Conservation (phyloP, 139 green algal species). For the Chara braunii region DNA sequence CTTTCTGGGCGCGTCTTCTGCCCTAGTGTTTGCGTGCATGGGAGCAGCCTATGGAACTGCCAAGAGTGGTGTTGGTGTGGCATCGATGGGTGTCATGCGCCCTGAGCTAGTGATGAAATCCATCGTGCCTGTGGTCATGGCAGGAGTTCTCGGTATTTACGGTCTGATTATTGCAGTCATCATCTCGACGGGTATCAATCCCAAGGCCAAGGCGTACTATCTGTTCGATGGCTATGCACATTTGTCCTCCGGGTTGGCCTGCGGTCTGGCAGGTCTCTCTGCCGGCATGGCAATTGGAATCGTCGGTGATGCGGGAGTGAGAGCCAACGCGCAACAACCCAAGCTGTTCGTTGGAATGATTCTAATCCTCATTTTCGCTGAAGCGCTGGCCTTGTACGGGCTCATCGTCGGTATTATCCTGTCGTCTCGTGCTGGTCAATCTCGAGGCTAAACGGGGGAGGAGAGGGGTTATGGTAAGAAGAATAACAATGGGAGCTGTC, state of each 20-base stretch:
- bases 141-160: slow-evolving; percentile 98
- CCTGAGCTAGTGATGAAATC: slow-evolving; percentile 99
- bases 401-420: slow-evolving; percentile 95
- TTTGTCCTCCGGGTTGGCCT: slow-evolving; percentile 83
- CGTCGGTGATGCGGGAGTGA: slow-evolving; percentile 92
- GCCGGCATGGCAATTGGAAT: slow-evolving; percentile 98
- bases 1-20: slow-evolving; percentile 84
- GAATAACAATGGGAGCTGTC: background rate
- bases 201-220: slow-evolving; percentile 67
- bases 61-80: slow-evolving; percentile 94
- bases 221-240: slow-evolving; percentile 97
- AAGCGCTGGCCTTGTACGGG: slow-evolving; percentile 93
- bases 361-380: slow-evolving; percentile 99
- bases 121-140: slow-evolving; percentile 97
- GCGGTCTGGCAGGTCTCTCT: slow-evolving; percentile 82
- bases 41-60: slow-evolving; percentile 94
- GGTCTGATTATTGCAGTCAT: slow-evolving; percentile 98
- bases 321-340: slow-evolving; percentile 97
- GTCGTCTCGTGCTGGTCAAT: slow-evolving; percentile 49
- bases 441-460: slow-evolving; percentile 3
- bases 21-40: slow-evolving; percentile 92
- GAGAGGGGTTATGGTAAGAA: background rate
- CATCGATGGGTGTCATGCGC: slow-evolving; percentile 97
- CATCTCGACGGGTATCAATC: slow-evolving; percentile 76
- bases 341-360: slow-evolving; percentile 99